Percentiles rank a stretch among this genome's conserved stretches.
Evolutionary conservation across 495 filamentous ascomycete genomes (phyloP).

Genomic region (Podospora fimiseda): DNA sequence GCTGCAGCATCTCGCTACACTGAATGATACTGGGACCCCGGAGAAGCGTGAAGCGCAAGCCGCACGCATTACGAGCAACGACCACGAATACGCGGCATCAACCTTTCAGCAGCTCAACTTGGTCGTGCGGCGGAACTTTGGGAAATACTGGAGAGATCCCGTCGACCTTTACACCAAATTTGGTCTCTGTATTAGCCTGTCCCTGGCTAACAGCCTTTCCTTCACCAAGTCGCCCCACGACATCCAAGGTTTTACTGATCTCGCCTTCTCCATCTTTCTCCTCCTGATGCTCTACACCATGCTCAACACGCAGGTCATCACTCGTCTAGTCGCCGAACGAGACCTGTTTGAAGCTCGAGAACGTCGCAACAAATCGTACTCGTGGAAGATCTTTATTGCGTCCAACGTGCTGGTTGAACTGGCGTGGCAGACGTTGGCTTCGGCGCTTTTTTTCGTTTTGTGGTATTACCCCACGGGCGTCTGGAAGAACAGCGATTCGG

Average conservation of each 20-base stretch:
- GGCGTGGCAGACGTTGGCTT: constrained; percentile 48
- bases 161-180: constrained; percentile 55
- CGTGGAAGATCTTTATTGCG: constrained; percentile 49
- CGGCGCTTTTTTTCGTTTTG: constrained; percentile 48
- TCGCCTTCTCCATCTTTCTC: constrained; percentile 37
- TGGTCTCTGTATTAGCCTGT: constrained; percentile 23
- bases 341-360: constrained; percentile 65
- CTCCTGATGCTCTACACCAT: constrained; percentile 33
- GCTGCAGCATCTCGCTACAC: neutral
- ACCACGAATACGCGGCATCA: neutral
- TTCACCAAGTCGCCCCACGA: constrained; percentile 49
- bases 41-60: too few species aligned
- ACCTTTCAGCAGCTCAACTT: constrained; percentile 30
- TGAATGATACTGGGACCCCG: too few species aligned
- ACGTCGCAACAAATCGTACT: constrained; percentile 64
- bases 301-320: constrained; percentile 51
- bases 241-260: constrained; percentile 30
- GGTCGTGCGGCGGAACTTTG: constrained; percentile 49
- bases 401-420: constrained; percentile 50
- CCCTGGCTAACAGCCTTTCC: constrained; percentile 38
- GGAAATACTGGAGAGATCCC: constrained; percentile 64
- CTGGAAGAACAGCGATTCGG: constrained; percentile 12
- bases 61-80: neutral
- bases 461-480: constrained; percentile 53
- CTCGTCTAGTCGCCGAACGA: constrained; percentile 56